These are phyloP conservation scores for Monosporascus cannonballus DNA, from an alignment of 2,329 filamentous ascomycete species.

Conservation along the genomic window DNA sequence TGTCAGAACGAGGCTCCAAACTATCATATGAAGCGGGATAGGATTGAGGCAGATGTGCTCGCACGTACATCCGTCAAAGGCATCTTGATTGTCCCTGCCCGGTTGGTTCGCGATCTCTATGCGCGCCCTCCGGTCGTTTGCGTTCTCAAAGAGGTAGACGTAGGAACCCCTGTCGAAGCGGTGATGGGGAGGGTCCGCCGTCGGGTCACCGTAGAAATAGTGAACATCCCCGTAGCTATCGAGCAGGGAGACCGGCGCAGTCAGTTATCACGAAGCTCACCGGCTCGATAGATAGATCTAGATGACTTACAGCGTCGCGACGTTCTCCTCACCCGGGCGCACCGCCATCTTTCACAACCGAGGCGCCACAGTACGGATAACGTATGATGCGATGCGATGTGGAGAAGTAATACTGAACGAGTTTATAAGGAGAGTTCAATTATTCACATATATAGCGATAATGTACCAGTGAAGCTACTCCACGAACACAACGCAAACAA, in stretches of 20 bases:
- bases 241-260: not conserved
- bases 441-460: too few species aligned
- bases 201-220: slow-evolving; percentile 69
- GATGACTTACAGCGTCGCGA: slow-evolving; percentile 38
- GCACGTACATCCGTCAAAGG: slow-evolving; percentile 63
- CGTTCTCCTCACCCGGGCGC: slow-evolving; percentile 40
- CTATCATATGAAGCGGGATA: not conserved
- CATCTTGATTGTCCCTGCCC: slow-evolving; percentile 71
- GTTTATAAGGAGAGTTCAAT: not conserved
- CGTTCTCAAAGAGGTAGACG: slow-evolving; percentile 73
- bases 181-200: slow-evolving; percentile 65
- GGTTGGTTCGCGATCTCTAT: slow-evolving; percentile 72
- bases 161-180: slow-evolving; percentile 77
- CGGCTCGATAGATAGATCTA: not conserved
- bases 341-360: slow-evolving; percentile 32
- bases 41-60: slow-evolving; percentile 22
- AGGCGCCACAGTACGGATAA: not conserved
- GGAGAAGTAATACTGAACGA: too few species aligned
- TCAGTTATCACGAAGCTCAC: slow-evolving; percentile 16
- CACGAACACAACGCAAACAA: not conserved
- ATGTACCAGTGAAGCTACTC: too few species aligned
- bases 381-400: too few species aligned
- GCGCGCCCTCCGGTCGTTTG: slow-evolving; percentile 59
- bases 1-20: not conserved
- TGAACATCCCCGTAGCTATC: slow-evolving; percentile 70